Conservation (phyloP, 2,329 filamentous ascomycete genomes). For the Chrysosporium queenslandicum region DNA sequence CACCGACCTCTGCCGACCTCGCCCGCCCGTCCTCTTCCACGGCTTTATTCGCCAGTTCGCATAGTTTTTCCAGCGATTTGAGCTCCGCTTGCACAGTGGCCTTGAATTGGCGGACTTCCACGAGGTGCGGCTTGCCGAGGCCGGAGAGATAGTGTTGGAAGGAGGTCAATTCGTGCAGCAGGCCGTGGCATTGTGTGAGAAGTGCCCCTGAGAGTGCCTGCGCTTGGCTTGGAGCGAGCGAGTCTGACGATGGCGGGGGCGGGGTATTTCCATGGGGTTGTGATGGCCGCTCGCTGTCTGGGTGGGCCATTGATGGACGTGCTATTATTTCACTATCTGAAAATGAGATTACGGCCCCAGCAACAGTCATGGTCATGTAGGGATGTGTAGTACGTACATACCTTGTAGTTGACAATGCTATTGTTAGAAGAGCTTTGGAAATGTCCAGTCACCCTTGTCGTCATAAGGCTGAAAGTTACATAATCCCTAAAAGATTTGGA, state of each 20-base stretch:
- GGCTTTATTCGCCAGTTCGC: slow-evolving; percentile 20
- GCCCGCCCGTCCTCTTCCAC: slow-evolving; percentile 15
- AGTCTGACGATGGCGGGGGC: neutral
- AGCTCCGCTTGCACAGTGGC: slow-evolving; percentile 41
- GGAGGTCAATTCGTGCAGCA: slow-evolving; percentile 39
- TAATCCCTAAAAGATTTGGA: neutral
- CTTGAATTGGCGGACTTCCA: slow-evolving; percentile 44
- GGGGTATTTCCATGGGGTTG: neutral
- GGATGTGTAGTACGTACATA: no score
- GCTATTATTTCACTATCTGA: neutral
- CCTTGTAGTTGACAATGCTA: no score
- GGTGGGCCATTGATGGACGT: neutral
- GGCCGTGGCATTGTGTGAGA: slow-evolving; percentile 30
- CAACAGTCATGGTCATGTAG: no score
- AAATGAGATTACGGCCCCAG: no score
- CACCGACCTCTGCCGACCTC: neutral
- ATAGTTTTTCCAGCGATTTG: slow-evolving; percentile 39
- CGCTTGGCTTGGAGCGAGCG: neutral
- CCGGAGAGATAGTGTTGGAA: slow-evolving; percentile 35
- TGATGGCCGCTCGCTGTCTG: neutral
- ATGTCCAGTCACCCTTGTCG: no score
- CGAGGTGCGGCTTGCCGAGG: slow-evolving; percentile 37
- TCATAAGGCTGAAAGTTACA: neutral
- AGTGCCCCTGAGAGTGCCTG: slow-evolving; percentile 25
- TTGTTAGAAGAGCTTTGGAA: no score